A percentile compares a stretch with the other conserved stretches of the same genome.
phyloP scores from a whole-genome alignment of 208 protist species.

The Leishmania gerbilli region DNA sequence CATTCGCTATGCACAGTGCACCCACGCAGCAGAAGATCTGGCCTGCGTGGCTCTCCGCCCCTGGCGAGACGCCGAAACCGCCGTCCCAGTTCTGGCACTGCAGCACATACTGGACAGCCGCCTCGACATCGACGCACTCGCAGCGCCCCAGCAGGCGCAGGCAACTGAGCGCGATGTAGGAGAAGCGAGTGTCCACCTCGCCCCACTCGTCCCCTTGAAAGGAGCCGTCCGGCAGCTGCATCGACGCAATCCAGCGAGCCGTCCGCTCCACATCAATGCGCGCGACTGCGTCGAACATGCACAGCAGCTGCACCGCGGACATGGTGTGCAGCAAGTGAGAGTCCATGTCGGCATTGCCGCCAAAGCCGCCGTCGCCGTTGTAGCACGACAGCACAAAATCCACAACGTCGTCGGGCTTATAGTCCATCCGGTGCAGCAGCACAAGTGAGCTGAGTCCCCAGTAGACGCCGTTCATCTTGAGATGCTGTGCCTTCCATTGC shows the following conservation, averaged over 20 bases:
- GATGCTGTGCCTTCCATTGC: slow-evolving; percentile 95
- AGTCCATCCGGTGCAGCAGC: slow-evolving; percentile 72
- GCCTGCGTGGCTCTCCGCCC: slow-evolving; percentile 97
- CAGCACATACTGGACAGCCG: slow-evolving; percentile 91
- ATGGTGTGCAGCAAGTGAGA: slow-evolving; percentile 99
- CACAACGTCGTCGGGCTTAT: slow-evolving; percentile 89
- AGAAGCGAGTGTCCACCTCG: slow-evolving; percentile 98
- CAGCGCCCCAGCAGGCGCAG: slow-evolving; percentile 92
- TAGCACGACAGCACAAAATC: slow-evolving; percentile 94
- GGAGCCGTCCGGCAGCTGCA: slow-evolving; percentile 97
- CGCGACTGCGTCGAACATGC: slow-evolving; percentile 76
- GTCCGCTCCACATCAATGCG: slow-evolving; percentile 71
- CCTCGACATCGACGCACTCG: slow-evolving; percentile 85
- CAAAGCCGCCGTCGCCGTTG: slow-evolving; percentile 97
- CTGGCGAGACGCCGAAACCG: slow-evolving; percentile 95
- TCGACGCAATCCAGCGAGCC: slow-evolving; percentile 70
- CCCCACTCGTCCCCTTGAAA: slow-evolving; percentile 99
- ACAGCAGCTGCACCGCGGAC: slow-evolving; percentile 96
- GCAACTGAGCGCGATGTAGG: slow-evolving; percentile 96
- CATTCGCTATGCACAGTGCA: slow-evolving; percentile 94
- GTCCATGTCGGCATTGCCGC: slow-evolving; percentile 97
- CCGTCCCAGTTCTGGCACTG: slow-evolving; percentile 99
- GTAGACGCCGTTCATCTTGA: slow-evolving; percentile 97
- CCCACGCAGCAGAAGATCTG: slow-evolving; percentile 99
- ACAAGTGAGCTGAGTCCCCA: slow-evolving; percentile 95